phyloP scores from a whole-genome alignment of 495 filamentous ascomycete species.

The Oidiodendron maius region DNA sequence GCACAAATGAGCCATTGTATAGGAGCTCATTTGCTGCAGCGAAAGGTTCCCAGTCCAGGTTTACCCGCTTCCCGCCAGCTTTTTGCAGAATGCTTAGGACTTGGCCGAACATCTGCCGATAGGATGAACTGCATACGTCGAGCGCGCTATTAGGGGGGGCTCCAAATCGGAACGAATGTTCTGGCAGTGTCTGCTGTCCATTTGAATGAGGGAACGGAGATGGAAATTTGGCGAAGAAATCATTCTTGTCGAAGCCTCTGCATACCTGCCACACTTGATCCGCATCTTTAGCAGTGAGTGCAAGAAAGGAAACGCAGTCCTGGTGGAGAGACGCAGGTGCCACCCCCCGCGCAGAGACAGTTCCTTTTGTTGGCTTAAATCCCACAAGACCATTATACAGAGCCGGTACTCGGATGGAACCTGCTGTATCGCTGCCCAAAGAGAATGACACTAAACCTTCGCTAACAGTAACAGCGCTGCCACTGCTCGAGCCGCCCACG shows the following conservation, averaged over 20 bases:
- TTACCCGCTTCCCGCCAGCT: slow-evolving; percentile 38
- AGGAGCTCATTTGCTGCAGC: slow-evolving; percentile 49
- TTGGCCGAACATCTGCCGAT: slow-evolving; percentile 37
- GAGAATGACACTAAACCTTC: slow-evolving; percentile 54
- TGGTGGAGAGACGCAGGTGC: slow-evolving; percentile 56
- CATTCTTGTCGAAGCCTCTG: slow-evolving; percentile 44
- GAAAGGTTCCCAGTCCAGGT: slow-evolving; percentile 49
- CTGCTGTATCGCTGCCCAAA: slow-evolving; percentile 62
- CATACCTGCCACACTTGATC: slow-evolving; percentile 49
- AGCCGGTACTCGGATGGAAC: slow-evolving; percentile 56
- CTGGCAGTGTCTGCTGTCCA: neutral
- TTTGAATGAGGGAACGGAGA: neutral
- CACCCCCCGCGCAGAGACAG: slow-evolving; percentile 51
- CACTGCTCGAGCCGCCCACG: slow-evolving; percentile 53
- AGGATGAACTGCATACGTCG: slow-evolving; percentile 37
- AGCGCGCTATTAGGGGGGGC: slow-evolving; percentile 42
- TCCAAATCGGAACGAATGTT: slow-evolving; percentile 41
- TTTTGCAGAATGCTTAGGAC: slow-evolving; percentile 35
- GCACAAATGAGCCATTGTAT: slow-evolving; percentile 51
- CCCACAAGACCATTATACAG: slow-evolving; percentile 61
- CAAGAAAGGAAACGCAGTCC: slow-evolving; percentile 56
- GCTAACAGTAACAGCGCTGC: slow-evolving; percentile 51
- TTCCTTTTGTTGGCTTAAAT: slow-evolving; percentile 62
- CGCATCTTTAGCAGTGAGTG: slow-evolving; percentile 44
- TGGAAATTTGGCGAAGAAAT: slow-evolving; percentile 46